A percentile compares a stretch with the other conserved stretches of the same genome.
Conservation (phyloP, 345 rosid genomes). For the Salix arbutifolia region DNA sequence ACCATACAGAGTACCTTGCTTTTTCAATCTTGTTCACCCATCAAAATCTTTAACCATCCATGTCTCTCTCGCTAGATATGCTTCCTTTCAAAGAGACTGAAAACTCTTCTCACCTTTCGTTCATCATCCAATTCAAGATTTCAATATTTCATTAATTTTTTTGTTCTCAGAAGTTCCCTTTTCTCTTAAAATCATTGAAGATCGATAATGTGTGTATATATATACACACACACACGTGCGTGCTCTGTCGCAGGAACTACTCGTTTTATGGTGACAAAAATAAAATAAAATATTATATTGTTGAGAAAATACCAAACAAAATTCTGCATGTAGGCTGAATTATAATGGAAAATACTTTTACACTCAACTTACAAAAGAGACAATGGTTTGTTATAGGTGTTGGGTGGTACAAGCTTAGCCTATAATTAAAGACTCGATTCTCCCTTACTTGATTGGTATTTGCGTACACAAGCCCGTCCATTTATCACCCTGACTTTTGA, state of each 20-base stretch:
- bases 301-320: no score
- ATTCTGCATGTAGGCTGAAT: no score
- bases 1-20: conserved; percentile 33
- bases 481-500: no score
- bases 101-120: neutral
- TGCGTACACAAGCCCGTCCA: no score
- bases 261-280: no score
- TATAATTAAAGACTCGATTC: neutral
- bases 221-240: no score
- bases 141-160: neutral
- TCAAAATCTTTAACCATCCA: conserved; percentile 19
- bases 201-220: no score
- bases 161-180: neutral
- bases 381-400: neutral
- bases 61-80: neutral
- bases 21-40: conserved; percentile 43
- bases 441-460: no score
- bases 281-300: no score
- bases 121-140: neutral
- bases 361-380: neutral
- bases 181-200: neutral
- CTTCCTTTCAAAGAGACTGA: conserved; percentile 27
- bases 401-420: neutral
- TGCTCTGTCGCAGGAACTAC: no score
- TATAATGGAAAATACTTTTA: neutral